Conservation (phyloP, 2,329 filamentous ascomycete species). For the Pseudogymnoascus destructans region DNA sequence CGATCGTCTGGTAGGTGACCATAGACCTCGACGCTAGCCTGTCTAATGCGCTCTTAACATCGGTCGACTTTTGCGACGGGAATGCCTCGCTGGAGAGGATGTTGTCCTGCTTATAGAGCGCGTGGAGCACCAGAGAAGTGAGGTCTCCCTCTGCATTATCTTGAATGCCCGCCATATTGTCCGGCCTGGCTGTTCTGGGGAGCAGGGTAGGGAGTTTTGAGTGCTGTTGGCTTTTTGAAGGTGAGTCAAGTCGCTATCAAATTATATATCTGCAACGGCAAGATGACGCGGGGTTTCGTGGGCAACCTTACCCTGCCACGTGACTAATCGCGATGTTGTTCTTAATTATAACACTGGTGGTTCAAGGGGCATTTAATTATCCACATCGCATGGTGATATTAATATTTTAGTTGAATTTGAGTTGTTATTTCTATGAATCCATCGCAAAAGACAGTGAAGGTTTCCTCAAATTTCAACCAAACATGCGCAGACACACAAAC, state of each 20-base stretch:
- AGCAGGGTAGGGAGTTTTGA: not conserved
- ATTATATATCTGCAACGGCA: slow-evolving; percentile 8
- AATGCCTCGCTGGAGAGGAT: slow-evolving; percentile 59
- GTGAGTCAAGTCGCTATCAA: slow-evolving; percentile 10
- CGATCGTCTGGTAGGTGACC: slow-evolving; percentile 73
- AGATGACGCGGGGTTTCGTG: slow-evolving; percentile 9
- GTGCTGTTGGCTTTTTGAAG: slow-evolving; percentile 3
- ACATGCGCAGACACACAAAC: not conserved
- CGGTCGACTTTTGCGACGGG: slow-evolving; percentile 49
- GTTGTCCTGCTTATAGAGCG: slow-evolving; percentile 49
- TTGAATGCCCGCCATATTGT: slow-evolving; percentile 33
- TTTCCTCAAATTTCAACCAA: not conserved
- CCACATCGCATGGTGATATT: not conserved
- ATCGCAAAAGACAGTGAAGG: not conserved
- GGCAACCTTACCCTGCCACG: slow-evolving; percentile 9
- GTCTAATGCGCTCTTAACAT: slow-evolving; percentile 79
- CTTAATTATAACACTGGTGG: not conserved
- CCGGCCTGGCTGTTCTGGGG: slow-evolving; percentile 13
- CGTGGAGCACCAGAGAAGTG: slow-evolving; percentile 49
- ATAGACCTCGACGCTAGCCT: slow-evolving; percentile 73
- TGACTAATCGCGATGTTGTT: not conserved
- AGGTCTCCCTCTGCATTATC: slow-evolving; percentile 38
- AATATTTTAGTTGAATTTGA: slow-evolving; percentile 4
- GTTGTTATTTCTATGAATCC: not conserved
- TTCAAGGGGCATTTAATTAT: not conserved